Conservation (phyloP, 305 asterid genomes). For the Rubia occidens region DNA sequence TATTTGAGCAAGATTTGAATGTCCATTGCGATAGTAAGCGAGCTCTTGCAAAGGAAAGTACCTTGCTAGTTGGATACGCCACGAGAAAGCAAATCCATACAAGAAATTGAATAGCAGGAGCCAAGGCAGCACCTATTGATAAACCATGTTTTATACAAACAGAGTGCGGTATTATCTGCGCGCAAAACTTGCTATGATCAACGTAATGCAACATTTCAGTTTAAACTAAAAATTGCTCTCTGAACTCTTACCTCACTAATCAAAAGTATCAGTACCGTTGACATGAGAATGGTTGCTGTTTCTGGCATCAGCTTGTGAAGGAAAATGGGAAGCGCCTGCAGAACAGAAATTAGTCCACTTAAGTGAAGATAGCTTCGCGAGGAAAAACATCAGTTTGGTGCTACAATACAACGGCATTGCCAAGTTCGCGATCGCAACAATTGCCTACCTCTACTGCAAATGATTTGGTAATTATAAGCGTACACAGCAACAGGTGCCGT, state of each 20-base stretch:
- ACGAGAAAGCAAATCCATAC: background rate
- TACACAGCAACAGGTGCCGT: conserved; percentile 77
- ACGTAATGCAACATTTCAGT: background rate
- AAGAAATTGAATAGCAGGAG: background rate
- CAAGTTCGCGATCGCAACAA: background rate
- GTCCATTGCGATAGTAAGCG: background rate
- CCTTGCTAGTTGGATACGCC: background rate
- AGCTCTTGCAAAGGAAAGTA: background rate
- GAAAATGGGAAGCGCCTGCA: conserved; percentile 82
- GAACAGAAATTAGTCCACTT: background rate
- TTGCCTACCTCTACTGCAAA: conserved; percentile 78
- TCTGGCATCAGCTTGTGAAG: conserved; percentile 47
- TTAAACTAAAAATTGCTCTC: background rate
- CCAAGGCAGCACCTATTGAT: background rate
- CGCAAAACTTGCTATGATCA: background rate
- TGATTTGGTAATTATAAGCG: conserved; percentile 72
- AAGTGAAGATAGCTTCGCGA: background rate
- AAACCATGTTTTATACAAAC: conserved; percentile 63
- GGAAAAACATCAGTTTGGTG: no score
- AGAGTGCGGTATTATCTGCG: conserved; percentile 79
- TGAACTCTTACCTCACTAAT: conserved; percentile 60
- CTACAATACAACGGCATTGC: background rate
- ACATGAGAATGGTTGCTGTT: conserved; percentile 64
- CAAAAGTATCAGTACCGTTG: conserved; percentile 60
- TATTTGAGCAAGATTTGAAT: background rate